Evolutionary conservation across 2,329 filamentous ascomycete species (phyloP).

Genomic region (Botryotinia narcissicola): DNA sequence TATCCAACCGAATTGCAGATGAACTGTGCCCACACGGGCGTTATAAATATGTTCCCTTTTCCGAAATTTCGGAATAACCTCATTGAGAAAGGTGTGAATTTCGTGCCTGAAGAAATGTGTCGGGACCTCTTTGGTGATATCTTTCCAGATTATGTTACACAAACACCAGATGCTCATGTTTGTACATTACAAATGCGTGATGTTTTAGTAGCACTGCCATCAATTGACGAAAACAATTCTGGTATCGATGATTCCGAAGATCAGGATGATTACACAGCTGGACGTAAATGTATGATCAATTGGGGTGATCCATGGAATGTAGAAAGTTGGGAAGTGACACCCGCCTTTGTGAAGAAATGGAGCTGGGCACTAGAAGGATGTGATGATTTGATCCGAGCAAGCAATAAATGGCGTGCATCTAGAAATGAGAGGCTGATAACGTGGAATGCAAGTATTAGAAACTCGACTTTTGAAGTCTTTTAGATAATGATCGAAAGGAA

Average conservation of each 20-base stretch:
- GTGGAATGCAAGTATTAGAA: neutral
- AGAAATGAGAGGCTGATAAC: neutral
- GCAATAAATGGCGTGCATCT: constrained; percentile 25
- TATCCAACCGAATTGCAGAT: neutral
- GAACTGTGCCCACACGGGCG: constrained; percentile 14
- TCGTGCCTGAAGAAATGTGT: constrained; percentile 22
- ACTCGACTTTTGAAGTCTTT: neutral
- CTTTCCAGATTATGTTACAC: constrained; percentile 22
- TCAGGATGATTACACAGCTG: constrained; percentile 20
- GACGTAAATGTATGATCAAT: constrained; percentile 24
- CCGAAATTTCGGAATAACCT: constrained; percentile 29
- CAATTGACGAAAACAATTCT: neutral
- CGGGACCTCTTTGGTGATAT: constrained; percentile 25
- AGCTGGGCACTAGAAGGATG: constrained; percentile 26
- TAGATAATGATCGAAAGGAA: neutral
- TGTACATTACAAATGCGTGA: constrained; percentile 9
- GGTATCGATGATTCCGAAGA: constrained; percentile 6
- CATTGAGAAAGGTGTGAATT: constrained; percentile 23
- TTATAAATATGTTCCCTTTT: constrained; percentile 29
- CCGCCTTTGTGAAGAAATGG: constrained; percentile 27
- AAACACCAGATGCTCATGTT: neutral
- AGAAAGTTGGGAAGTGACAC: constrained; percentile 28
- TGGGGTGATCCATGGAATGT: constrained; percentile 27
- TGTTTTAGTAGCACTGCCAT: constrained; percentile 13
- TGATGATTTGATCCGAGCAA: constrained; percentile 26